These are phyloP conservation scores for Mycosarcoma mackinlayi DNA, from an alignment of 1,284 basidiomycete species.

Conservation along the genomic window DNA sequence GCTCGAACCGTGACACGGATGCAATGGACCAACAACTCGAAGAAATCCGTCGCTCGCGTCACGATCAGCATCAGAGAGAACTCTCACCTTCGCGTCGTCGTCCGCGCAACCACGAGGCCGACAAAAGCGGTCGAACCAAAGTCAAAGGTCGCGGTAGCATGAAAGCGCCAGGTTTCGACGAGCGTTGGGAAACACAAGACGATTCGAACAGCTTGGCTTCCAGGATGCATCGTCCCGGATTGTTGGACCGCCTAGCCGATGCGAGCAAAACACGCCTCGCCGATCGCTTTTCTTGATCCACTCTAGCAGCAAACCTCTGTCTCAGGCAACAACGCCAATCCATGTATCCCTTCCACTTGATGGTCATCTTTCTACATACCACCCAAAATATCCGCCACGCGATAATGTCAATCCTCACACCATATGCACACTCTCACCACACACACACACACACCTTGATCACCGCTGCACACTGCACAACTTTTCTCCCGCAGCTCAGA, in stretches of 20 bases:
- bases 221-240: neutral
- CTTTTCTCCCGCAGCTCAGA: too few species aligned
- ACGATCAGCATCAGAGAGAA: conserved; percentile 28
- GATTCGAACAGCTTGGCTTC: conserved; percentile 2
- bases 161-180: conserved; percentile 43
- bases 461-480: too few species aligned
- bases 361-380: too few species aligned
- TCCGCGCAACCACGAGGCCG: neutral
- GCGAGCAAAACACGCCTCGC: conserved; percentile 8
- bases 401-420: neutral
- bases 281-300: conserved; percentile 26
- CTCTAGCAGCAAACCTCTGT: too few species aligned
- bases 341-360: too few species aligned
- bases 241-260: conserved; percentile 15
- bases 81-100: conserved; percentile 33
- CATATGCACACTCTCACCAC: too few species aligned
- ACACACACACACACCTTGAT: too few species aligned
- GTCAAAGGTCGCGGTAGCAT: conserved; percentile 45
- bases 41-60: conserved; percentile 8
- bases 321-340: neutral
- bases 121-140: conserved; percentile 19
- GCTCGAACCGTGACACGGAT: conserved; percentile 5
- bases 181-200: conserved; percentile 7
- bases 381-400: too few species aligned
- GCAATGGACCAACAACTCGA: conserved; percentile 50